phyloP scores from a whole-genome alignment of 192 early-diverging fungal genomes.

The Podila epigama region DNA sequence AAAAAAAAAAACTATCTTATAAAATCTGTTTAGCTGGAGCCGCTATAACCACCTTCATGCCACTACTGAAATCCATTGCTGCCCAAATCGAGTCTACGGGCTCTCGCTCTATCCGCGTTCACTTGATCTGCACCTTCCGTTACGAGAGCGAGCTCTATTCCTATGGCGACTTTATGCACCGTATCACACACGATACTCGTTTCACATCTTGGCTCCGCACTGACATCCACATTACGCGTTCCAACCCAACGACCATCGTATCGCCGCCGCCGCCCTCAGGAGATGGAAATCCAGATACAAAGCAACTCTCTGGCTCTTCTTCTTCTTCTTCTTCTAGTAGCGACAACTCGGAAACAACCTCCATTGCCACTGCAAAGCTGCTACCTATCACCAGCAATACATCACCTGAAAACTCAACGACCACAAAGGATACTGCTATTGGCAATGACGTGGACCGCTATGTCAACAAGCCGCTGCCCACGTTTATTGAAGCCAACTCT shows the following conservation, averaged over 20 bases:
- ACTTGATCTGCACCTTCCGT: constrained; percentile 13
- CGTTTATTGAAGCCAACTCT: constrained; percentile 6
- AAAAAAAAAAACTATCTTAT: not conserved
- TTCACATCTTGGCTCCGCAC: constrained; percentile 11
- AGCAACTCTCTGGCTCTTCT: not conserved
- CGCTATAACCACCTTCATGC: constrained; percentile 10
- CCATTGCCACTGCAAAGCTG: not conserved
- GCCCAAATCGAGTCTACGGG: constrained; percentile 10
- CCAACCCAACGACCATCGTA: no score
- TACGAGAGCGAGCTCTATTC: constrained; percentile 22
- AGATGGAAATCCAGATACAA: no score
- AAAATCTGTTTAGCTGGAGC: constrained; percentile 8
- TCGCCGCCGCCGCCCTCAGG: no score
- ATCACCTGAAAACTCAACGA: not conserved
- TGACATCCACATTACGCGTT: not conserved
- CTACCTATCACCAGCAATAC: not conserved
- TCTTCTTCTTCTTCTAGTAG: not conserved
- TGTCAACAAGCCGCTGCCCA: not conserved
- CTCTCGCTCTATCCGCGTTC: not conserved
- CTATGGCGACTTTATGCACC: constrained; percentile 15
- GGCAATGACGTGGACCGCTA: not conserved
- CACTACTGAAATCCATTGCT: constrained; percentile 11
- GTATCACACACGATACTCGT: constrained; percentile 10
- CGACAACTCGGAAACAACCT: not conserved
- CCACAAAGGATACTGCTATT: not conserved